Conservation (phyloP, 768 basidiomycete genomes). For the Amanita pseudoporphyria region DNA sequence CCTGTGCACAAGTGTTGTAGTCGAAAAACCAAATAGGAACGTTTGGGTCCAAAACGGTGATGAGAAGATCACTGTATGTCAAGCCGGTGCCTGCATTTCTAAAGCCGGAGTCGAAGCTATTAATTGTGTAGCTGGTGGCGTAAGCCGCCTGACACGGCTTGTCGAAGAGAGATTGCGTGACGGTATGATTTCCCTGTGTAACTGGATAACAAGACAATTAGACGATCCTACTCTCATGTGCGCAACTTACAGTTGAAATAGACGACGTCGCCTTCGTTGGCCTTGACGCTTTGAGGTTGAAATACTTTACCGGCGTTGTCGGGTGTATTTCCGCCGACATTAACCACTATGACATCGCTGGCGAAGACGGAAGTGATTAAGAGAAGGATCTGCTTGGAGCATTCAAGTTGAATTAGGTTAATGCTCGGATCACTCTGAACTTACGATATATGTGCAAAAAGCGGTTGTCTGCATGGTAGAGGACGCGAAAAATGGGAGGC, state of each 20-base stretch:
- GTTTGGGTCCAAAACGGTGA: conserved; percentile 35
- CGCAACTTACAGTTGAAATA: conserved; percentile 42
- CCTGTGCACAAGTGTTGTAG: conserved; percentile 39
- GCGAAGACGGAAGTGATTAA: conserved; percentile 20
- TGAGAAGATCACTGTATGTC: conserved; percentile 31
- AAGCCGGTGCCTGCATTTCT: conserved; percentile 39
- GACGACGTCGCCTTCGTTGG: conserved; percentile 37
- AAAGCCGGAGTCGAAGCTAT: conserved; percentile 50
- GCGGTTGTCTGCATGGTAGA: background rate
- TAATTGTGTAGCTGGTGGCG: conserved; percentile 35
- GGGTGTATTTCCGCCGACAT: conserved; percentile 37
- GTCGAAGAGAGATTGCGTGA: conserved; percentile 46
- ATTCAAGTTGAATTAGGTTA: background rate
- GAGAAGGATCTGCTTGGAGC: conserved; percentile 8
- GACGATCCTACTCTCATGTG: background rate
- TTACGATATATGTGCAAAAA: background rate
- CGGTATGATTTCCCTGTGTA: conserved; percentile 43
- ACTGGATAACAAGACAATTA: conserved; percentile 21
- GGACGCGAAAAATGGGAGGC: background rate
- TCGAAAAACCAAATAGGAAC: conserved; percentile 56
- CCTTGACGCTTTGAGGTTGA: conserved; percentile 33
- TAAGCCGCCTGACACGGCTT: conserved; percentile 45
- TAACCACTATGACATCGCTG: conserved; percentile 32
- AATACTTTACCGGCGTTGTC: conserved; percentile 35
- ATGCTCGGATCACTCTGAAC: too few relatives aligned